These are phyloP conservation scores for Panaeolus papilionaceus DNA, from an alignment of 768 basidiomycete genomes.

Conservation along the genomic window DNA sequence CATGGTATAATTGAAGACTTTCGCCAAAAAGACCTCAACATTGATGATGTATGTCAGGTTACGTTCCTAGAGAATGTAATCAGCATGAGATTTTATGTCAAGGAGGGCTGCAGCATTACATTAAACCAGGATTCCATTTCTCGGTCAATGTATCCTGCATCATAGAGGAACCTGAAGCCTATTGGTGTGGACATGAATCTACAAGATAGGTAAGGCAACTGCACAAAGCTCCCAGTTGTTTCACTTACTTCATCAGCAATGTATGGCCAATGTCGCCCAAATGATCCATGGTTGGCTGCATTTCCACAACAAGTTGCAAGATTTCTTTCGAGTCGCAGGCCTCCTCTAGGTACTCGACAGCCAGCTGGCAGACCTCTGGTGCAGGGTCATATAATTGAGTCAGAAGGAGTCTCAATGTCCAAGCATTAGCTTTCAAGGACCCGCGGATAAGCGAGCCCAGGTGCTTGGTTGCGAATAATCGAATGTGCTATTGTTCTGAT, in stretches of 20 bases:
- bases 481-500: constrained; percentile 67
- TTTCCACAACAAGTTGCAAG: constrained; percentile 88
- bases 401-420: constrained; percentile 89
- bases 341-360: constrained; percentile 88
- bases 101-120: constrained; percentile 50
- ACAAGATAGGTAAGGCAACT: neutral
- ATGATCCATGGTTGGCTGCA: constrained; percentile 96
- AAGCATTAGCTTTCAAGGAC: constrained; percentile 70
- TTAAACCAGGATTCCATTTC: constrained; percentile 98
- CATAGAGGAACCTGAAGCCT: constrained; percentile 92
- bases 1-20: constrained; percentile 61
- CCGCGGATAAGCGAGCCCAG: constrained; percentile 81
- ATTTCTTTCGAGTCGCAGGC: constrained; percentile 86
- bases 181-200: constrained; percentile 95
- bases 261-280: constrained; percentile 92
- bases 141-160: constrained; percentile 90
- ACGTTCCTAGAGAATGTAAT: constrained; percentile 68
- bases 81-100: neutral
- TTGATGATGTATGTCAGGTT: constrained; percentile 94
- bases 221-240: neutral
- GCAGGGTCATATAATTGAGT: constrained; percentile 97
- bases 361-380: constrained; percentile 87
- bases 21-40: constrained; percentile 90
- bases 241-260: constrained; percentile 79
- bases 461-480: constrained; percentile 87